Conservation (phyloP, 352 stramenopile genomes). For the Globisporangium orthogonon region DNA sequence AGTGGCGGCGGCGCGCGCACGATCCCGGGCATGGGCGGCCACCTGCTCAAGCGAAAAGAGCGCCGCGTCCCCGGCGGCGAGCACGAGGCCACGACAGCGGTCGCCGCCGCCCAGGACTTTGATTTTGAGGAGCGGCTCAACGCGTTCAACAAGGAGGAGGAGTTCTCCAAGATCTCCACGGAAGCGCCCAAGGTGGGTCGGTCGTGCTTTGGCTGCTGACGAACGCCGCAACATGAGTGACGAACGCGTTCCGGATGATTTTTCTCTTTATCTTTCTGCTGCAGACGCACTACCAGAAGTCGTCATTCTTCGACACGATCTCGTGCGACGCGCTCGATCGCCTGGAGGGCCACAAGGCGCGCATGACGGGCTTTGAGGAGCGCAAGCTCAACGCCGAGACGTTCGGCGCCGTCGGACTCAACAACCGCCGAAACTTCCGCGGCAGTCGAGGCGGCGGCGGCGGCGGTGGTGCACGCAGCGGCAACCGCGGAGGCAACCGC, state of each 20-base stretch:
- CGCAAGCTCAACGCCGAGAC: slow-evolving; percentile 87
- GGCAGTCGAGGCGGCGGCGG: slow-evolving; percentile 43
- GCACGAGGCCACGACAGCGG: slow-evolving; percentile 18
- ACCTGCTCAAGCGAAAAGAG: slow-evolving; percentile 77
- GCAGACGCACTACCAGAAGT: slow-evolving; percentile 81
- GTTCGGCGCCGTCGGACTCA: slow-evolving; percentile 80
- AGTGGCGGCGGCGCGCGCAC: slow-evolving; percentile 26
- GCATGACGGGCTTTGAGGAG: slow-evolving; percentile 70
- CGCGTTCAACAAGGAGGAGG: slow-evolving; percentile 76
- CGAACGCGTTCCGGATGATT: neutral
- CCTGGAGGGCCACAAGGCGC: slow-evolving; percentile 57
- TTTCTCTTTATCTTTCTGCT: neutral
- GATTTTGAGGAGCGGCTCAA: slow-evolving; percentile 61
- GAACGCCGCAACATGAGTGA: neutral
- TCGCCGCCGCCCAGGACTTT: slow-evolving; percentile 37
- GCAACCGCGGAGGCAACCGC: slow-evolving; percentile 14
- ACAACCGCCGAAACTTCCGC: slow-evolving; percentile 79
- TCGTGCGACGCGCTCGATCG: slow-evolving; percentile 84
- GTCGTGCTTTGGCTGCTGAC: neutral
- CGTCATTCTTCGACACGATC: slow-evolving; percentile 88
- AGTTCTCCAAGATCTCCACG: slow-evolving; percentile 66
- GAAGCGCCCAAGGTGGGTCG: slow-evolving; percentile 34
- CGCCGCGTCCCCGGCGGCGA: slow-evolving; percentile 41
- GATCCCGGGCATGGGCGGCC: slow-evolving; percentile 77
- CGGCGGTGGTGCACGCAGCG: slow-evolving; percentile 25